phyloP scores from a whole-genome alignment of 2,329 filamentous ascomycete genomes.

The Plectosphaerella sp. region DNA sequence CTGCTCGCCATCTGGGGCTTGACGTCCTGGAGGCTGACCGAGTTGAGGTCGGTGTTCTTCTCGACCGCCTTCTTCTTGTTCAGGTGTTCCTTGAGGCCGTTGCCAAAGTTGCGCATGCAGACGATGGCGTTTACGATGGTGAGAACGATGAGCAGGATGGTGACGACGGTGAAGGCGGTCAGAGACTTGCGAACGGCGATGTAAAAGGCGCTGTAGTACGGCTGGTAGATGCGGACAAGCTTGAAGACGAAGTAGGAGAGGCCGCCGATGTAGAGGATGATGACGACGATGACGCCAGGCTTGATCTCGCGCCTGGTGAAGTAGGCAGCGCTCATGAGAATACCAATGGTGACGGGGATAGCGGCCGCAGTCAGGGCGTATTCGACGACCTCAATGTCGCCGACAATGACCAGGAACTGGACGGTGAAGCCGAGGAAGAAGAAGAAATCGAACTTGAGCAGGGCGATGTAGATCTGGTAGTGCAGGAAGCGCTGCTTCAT shows the following conservation, averaged over 20 bases:
- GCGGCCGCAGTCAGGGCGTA: slow-evolving; percentile 84
- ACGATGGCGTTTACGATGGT: slow-evolving; percentile 85
- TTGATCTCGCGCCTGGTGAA: slow-evolving; percentile 82
- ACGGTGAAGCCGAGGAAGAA: slow-evolving; percentile 99
- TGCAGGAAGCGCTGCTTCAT: slow-evolving; percentile 96
- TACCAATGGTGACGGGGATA: slow-evolving; percentile 84
- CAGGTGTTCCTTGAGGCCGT: slow-evolving; percentile 84
- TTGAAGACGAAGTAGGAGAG: slow-evolving; percentile 98
- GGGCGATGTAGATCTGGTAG: slow-evolving; percentile 97
- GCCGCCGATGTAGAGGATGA: slow-evolving; percentile 82
- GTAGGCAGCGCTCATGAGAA: slow-evolving; percentile 79
- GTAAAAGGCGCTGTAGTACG: slow-evolving; percentile 57
- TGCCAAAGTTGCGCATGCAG: slow-evolving; percentile 87
- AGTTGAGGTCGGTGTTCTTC: slow-evolving; percentile 53
- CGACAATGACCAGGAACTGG: slow-evolving; percentile 93
- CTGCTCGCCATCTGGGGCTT: slow-evolving; percentile 50
- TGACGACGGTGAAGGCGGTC: slow-evolving; percentile 91
- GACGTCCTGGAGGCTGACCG: slow-evolving; percentile 52
- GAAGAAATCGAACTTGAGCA: slow-evolving; percentile 99
- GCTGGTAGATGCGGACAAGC: slow-evolving; percentile 88
- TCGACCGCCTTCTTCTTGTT: slow-evolving; percentile 44
- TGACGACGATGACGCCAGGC: slow-evolving; percentile 70
- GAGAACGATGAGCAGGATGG: slow-evolving; percentile 79
- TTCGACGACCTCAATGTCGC: slow-evolving; percentile 63
- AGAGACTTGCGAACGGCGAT: slow-evolving; percentile 76